Base-by-base conservation (phyloP, 441 rosid genomes). In the Euphorbia schlechtendalii region DNA sequence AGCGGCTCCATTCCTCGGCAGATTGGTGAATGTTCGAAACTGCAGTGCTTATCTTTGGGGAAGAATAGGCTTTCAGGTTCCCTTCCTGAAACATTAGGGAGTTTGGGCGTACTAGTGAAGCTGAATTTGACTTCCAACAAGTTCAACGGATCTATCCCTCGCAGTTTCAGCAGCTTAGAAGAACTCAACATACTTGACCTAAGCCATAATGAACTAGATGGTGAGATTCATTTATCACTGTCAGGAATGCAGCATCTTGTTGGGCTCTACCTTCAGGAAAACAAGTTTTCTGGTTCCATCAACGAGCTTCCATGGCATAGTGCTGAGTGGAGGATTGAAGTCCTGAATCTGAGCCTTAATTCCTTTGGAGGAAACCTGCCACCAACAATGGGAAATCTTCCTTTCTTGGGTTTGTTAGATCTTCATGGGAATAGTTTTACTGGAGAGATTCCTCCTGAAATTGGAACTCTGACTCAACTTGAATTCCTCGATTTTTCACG, bases 41-140 rank as follows among this genome's bases (percentile, higher is more conserved):
- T 94, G 46, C 99, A 94, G 78, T 97, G 97, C 56, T 65, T 94
- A 59, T 86, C 81, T 78, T 64, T 90, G 80, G 97, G 85, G 38
- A 80, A 81, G 54, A 90, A 94, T 82, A 83, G 70, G 57, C 92
- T 94, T 60, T 55, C 71, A 18, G 97, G 99, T 25, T 54, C 72
- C 63, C 76, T 94, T 65, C 96, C 99, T 1, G 83, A 70, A 66
- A 80, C 84, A 65, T 83, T 93, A 61, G 89, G 96, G 5, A 61
- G 41, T 46, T 74, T 93, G 77, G 70, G 77, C 43, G 78, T 84
- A 57, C 74, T 89, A 77, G 96, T 91, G 60, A 90, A 90, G 83
- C 75, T 94, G 66, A 94, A 94, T 64, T 67, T 94, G 78, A 87
- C 96, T 0, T 77, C 75, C 11, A 94, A 90, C 25, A 77, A 80